These are phyloP conservation scores for Fusarium albidum DNA, from an alignment of 2,329 filamentous ascomycete genomes.

Conservation along the genomic window DNA sequence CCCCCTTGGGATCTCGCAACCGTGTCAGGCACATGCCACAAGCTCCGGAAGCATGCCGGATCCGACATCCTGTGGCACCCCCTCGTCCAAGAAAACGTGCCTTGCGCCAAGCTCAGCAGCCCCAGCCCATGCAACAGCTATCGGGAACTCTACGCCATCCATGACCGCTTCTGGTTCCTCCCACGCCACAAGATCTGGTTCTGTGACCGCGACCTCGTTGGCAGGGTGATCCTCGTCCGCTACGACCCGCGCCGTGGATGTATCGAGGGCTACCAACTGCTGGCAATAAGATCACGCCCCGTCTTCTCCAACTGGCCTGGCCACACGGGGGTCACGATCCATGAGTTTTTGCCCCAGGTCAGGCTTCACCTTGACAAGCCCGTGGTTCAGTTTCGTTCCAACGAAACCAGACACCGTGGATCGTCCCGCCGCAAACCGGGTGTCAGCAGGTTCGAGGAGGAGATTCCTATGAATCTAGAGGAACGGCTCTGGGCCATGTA, in stretches of 20 bases:
- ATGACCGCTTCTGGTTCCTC: slow-evolving; percentile 87
- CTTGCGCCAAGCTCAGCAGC: slow-evolving; percentile 59
- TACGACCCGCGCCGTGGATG: slow-evolving; percentile 77
- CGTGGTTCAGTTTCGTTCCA: slow-evolving; percentile 63
- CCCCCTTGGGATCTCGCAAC: slow-evolving; percentile 68
- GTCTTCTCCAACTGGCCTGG: slow-evolving; percentile 70
- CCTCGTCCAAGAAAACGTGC: slow-evolving; percentile 74
- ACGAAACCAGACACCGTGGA: slow-evolving; percentile 32
- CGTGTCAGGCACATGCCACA: slow-evolving; percentile 68
- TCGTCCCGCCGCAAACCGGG: slow-evolving; percentile 31
- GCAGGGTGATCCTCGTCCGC: slow-evolving; percentile 77
- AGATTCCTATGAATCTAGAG: slow-evolving; percentile 62
- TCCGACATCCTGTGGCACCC: slow-evolving; percentile 77
- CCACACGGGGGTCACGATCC: slow-evolving; percentile 72
- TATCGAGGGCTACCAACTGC: slow-evolving; percentile 82
- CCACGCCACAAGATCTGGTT: slow-evolving; percentile 86
- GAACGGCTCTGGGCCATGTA: slow-evolving; percentile 60
- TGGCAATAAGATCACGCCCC: slow-evolving; percentile 68
- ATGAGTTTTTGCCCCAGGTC: slow-evolving; percentile 75
- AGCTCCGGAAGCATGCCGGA: slow-evolving; percentile 65
- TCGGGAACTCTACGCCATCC: slow-evolving; percentile 74
- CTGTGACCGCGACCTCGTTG: slow-evolving; percentile 74
- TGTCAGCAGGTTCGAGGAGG: slow-evolving; percentile 55
- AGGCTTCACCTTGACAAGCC: slow-evolving; percentile 79
- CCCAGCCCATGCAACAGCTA: slow-evolving; percentile 70